phyloP scores from a whole-genome alignment of 2,329 filamentous ascomycete genomes.

The Calonectria crousiana region DNA sequence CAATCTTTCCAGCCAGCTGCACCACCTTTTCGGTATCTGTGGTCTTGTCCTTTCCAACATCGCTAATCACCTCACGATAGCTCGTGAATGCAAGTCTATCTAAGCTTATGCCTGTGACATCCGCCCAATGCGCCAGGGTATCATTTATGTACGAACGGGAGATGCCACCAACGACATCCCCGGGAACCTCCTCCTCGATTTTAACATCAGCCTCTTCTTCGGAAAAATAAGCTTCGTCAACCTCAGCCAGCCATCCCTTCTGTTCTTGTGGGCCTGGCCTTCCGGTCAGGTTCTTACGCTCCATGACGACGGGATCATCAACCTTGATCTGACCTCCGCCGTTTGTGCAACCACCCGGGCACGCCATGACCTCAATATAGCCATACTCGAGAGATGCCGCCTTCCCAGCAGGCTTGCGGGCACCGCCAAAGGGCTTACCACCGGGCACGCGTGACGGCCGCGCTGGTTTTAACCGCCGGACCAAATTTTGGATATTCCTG shows the following conservation, averaged over 20 bases:
- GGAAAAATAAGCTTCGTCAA: conserved; percentile 93
- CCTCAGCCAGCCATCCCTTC: conserved; percentile 84
- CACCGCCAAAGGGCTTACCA: conserved; percentile 70
- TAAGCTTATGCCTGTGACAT: conserved; percentile 76
- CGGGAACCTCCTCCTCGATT: conserved; percentile 42
- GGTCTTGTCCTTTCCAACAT: conserved; percentile 83
- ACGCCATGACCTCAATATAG: conserved; percentile 99
- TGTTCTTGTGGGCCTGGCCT: conserved; percentile 83
- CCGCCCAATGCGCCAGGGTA: conserved; percentile 81
- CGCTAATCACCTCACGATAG: conserved; percentile 92
- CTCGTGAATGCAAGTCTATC: conserved; percentile 85
- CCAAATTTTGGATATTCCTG: conserved; percentile 97
- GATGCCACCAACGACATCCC: conserved; percentile 71
- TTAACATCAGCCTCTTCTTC: conserved; percentile 66
- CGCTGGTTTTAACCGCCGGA: conserved; percentile 88
- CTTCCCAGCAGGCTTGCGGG: conserved; percentile 65
- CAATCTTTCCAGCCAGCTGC: conserved; percentile 89
- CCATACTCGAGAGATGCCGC: conserved; percentile 74
- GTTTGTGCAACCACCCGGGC: conserved; percentile 98
- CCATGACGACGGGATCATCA: conserved; percentile 76
- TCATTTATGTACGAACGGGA: conserved; percentile 74
- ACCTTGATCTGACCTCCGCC: conserved; percentile 96
- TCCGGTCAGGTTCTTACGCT: conserved; percentile 58
- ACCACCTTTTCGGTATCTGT: conserved; percentile 84
- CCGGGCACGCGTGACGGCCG: conserved; percentile 84